Conservation (phyloP, 495 filamentous ascomycete species). For the Cercophora newfieldiana region DNA sequence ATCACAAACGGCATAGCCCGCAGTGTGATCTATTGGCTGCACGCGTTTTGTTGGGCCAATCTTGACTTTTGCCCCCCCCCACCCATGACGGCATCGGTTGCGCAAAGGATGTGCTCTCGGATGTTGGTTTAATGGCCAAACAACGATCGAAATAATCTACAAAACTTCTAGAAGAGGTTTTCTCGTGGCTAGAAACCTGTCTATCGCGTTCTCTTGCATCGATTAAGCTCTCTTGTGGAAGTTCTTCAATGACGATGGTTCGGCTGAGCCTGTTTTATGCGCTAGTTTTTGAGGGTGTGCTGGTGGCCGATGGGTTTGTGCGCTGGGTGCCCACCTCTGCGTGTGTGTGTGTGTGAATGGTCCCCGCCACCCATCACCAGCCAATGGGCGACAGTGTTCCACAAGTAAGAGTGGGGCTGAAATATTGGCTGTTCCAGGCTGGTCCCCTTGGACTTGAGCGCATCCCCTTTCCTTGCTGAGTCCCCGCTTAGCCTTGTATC, state of each 20-base stretch:
- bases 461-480: constrained; percentile 6
- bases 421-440: constrained; percentile 3
- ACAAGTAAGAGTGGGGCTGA: constrained; percentile 4
- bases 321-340: background rate
- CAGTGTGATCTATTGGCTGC: constrained; percentile 5
- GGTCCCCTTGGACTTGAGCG: constrained; percentile 3
- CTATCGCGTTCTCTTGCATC: constrained; percentile 2
- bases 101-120: constrained; percentile 1
- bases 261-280: constrained; percentile 5
- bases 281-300: background rate
- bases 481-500: constrained; percentile 7
- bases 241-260: constrained; percentile 7
- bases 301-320: background rate
- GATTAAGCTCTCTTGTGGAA: constrained; percentile 7
- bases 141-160: background rate
- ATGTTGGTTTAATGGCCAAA: constrained; percentile 5
- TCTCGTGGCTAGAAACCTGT: constrained; percentile 6
- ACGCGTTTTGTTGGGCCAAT: background rate
- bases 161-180: constrained; percentile 2
- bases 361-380: constrained; percentile 7
- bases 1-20: constrained; percentile 4
- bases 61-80: background rate
- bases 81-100: constrained; percentile 2
- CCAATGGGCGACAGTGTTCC: constrained; percentile 8
- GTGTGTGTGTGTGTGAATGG: background rate